Evolutionary conservation across 352 stramenopile species (phyloP), one percentile per base, ranked within the genome.

Genomic region (Blastocystis sp.): DNA sequence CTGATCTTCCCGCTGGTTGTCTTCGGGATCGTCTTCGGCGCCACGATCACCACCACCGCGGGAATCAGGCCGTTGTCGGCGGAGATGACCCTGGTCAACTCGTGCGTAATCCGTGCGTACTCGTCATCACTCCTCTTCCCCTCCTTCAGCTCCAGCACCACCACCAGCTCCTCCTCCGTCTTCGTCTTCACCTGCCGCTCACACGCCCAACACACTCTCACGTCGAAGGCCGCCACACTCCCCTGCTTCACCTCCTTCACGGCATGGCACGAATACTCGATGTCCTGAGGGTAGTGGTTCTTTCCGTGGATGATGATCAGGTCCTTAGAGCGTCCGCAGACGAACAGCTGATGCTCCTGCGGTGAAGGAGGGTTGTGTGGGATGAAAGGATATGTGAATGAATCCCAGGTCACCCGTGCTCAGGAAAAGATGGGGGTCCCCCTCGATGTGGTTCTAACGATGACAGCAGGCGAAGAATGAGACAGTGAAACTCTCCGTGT

Each of bases 241-340:
- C 97, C 97, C 38, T 87, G 52, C 34, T 59, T 59, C 34, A 84
- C 87, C 11, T 94, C 92, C 62, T 91, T 87, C 59, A 93, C 90
- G 10, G 77, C 89, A 91, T 98, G 95, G 0, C 94, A 95, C 9
- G 94, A 96, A 10, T 93, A 91, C 89, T 99, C 97, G 28, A 99
- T 93, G 90, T 99, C 97, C 91, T 99, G 96, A 11, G 97, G 97
- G 90, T 98, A 99, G 90, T 99, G 95, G 91, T 99, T 99, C 1
- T 95, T 92, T 7, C 97, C 97, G n/a, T 95, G 93, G 64, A 99
- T 94, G 91, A 99, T 99, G 76, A 99, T 96, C 28, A 99, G 90
- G 90, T 99, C 97, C 91, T 99, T 99, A 68, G 98, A 93, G 59
- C 97, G 93, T 6, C 97, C 97, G 91, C 95, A 98, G 69, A 99